Evolutionary conservation across 371 early-diverging fungal species (phyloP).

Genomic region (Syncephalastrum monosporum): DNA sequence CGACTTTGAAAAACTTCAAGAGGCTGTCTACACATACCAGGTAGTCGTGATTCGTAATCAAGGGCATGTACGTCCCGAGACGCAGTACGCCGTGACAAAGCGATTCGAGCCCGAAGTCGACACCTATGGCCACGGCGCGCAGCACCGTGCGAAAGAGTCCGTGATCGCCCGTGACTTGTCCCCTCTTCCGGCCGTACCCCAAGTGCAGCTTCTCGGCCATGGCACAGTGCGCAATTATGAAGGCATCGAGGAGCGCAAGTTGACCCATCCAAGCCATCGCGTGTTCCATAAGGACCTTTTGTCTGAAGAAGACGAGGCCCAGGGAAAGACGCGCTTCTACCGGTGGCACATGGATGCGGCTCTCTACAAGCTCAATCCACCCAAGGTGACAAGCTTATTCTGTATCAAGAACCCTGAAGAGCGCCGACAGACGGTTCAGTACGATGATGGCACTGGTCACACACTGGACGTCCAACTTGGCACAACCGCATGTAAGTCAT

Average conservation of each 20-base stretch:
- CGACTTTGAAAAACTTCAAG: conserved; percentile 40
- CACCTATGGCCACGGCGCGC: conserved; percentile 44
- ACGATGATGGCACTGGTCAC: conserved; percentile 43
- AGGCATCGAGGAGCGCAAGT: conserved; percentile 42
- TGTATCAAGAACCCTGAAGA: conserved; percentile 47
- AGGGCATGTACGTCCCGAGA: conserved; percentile 38
- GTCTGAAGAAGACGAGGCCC: conserved; percentile 39
- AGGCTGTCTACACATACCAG: conserved; percentile 48
- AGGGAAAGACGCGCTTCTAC: conserved; percentile 46
- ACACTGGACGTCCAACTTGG: conserved; percentile 48
- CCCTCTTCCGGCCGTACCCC: conserved; percentile 40
- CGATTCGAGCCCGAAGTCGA: conserved; percentile 48
- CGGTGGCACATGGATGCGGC: conserved; percentile 59
- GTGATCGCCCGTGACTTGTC: conserved; percentile 49
- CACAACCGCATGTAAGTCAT: conserved; percentile 48
- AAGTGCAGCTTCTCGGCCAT: conserved; percentile 48
- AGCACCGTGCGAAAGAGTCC: conserved; percentile 38
- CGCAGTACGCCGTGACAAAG: conserved; percentile 43
- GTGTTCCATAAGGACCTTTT: conserved; percentile 38
- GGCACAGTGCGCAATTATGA: conserved; percentile 41
- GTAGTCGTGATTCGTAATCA: conserved; percentile 45
- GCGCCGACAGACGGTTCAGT: conserved; percentile 38
- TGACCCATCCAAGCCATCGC: conserved; percentile 41
- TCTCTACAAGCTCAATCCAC: conserved; percentile 44
- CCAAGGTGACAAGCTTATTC: conserved; percentile 47